Evolutionary conservation across 2,329 filamentous ascomycete species (phyloP).

Genomic region (Grosmannia serpens): DNA sequence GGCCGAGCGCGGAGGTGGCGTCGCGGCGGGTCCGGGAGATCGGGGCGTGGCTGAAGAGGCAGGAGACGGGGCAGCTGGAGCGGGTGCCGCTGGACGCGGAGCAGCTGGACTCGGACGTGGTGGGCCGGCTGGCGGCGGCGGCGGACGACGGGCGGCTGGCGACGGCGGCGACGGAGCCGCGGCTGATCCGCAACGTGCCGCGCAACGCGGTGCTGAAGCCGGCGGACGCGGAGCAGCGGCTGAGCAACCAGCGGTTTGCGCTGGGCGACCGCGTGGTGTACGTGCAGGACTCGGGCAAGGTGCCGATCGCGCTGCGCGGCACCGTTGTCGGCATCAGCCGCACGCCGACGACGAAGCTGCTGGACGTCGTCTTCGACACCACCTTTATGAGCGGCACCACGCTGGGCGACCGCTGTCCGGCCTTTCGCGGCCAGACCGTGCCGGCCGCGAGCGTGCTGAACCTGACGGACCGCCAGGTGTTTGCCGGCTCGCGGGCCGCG

Average conservation of each 20-base stretch:
- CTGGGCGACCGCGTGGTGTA: conserved; percentile 91
- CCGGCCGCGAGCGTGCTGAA: conserved; percentile 82
- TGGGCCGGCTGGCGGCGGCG: conserved; percentile 65
- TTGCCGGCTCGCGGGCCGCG: conserved; percentile 52
- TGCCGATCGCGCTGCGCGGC: conserved; percentile 82
- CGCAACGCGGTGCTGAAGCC: conserved; percentile 83
- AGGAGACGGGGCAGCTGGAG: conserved; percentile 87
- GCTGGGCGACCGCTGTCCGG: conserved; percentile 76
- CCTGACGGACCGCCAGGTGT: conserved; percentile 67
- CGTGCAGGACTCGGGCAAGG: conserved; percentile 83
- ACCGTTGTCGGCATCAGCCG: conserved; percentile 93
- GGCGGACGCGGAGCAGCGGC: conserved; percentile 86
- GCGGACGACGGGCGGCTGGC: conserved; percentile 49
- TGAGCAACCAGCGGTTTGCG: conserved; percentile 71
- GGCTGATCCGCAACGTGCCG: conserved; percentile 70
- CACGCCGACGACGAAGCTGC: conserved; percentile 66
- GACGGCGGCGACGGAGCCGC: conserved; percentile 43
- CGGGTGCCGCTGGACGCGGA: conserved; percentile 93
- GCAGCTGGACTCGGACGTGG: conserved; percentile 85
- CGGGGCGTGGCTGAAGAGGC: conserved; percentile 78
- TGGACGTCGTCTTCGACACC: conserved; percentile 88
- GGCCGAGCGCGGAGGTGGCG: conserved; percentile 59
- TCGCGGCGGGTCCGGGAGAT: conserved; percentile 85
- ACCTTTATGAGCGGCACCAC: conserved; percentile 97
- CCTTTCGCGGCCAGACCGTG: conserved; percentile 90